These are phyloP conservation scores for Boletus rufocinnamomeus DNA, from an alignment of 768 basidiomycete species.

Conservation along the genomic window DNA sequence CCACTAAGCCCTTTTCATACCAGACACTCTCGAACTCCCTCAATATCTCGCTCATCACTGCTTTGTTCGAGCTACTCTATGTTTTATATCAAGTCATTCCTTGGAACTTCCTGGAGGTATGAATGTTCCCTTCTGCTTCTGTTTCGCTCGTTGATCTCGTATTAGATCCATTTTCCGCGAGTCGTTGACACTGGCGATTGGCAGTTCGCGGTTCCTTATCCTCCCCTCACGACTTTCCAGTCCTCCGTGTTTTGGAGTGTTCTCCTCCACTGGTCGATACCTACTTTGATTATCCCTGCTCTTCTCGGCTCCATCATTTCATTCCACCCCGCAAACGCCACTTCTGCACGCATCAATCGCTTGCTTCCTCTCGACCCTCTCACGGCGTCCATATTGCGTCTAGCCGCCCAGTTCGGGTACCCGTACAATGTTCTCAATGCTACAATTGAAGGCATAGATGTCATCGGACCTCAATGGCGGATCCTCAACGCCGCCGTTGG, in stretches of 20 bases:
- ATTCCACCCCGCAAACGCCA: conserved; percentile 49
- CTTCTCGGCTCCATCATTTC: conserved; percentile 61
- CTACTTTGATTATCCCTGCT: conserved; percentile 59
- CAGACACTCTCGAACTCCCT: conserved; percentile 66
- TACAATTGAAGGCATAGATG: conserved; percentile 45
- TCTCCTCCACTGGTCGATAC: conserved; percentile 63
- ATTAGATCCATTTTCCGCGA: conserved; percentile 22
- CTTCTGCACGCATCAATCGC: conserved; percentile 25
- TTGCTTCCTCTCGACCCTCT: conserved; percentile 54
- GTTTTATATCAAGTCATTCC: conserved; percentile 55
- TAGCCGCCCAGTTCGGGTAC: conserved; percentile 62
- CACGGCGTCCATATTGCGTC: conserved; percentile 62
- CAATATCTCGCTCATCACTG: conserved; percentile 59
- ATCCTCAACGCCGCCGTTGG: conserved; percentile 55
- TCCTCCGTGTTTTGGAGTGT: conserved; percentile 52
- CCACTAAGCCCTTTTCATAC: conserved; percentile 3
- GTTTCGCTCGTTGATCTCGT: conserved; percentile 5
- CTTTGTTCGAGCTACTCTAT: conserved; percentile 54
- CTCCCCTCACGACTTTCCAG: conserved; percentile 48
- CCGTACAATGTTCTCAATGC: conserved; percentile 40
- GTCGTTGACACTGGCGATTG: conserved; percentile 6
- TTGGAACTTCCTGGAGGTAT: conserved; percentile 49
- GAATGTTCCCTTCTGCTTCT: conserved; percentile 3
- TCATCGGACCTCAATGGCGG: conserved; percentile 57
- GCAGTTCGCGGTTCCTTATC: conserved; percentile 44